Evolutionary conservation across 345 rosid species (phyloP), one percentile per base, ranked within the genome.

Genomic region (Punica granatum): DNA sequence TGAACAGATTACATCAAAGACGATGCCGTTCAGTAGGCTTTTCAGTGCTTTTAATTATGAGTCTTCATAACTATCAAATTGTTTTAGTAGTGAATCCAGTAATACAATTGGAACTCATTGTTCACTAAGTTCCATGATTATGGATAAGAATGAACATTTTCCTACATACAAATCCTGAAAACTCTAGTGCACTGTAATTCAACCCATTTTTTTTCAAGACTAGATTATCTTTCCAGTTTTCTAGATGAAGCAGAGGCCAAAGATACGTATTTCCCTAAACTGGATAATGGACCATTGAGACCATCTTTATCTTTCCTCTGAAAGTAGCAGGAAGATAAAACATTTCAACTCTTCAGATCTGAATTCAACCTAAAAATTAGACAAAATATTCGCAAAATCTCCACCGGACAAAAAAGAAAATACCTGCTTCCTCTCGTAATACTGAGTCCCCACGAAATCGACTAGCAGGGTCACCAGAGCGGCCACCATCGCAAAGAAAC

Each of bases 381-480:
- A n/a, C n/a, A n/a, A n/a, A n/a, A n/a, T n/a, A 37, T 37, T 37
- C 4, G 2, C 28, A 1, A 51, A 8, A 51, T 51, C 58, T n/a
- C 28, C 9, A 51, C 14, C 30, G 2, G 48, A 12, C 6, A 0
- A 15, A 36, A 25, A 26, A n/a, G 37, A 65, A 43, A 18, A 16
- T 41, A 72, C 74, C 74, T 72, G 98, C 63, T 88, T 92, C 68
- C 85, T 83, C 82, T 92, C 96, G 58, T 90, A 92, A 66, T 88
- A 92, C 31, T 92, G 96, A 12, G 97, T 92, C 58, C 92, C 93
- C 72, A 88, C 72, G 68, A 92, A 92, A 72, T 92, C 98, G 3
- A 88, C 83, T 3, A 92, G 89, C 0, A 92, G 85, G 30, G 98
- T 92, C 36, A 81, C 49, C 66, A 90, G 70, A 0, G 98, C 75